Conservation (phyloP, 129 eudicot species). For the Flaveria trinervia region DNA sequence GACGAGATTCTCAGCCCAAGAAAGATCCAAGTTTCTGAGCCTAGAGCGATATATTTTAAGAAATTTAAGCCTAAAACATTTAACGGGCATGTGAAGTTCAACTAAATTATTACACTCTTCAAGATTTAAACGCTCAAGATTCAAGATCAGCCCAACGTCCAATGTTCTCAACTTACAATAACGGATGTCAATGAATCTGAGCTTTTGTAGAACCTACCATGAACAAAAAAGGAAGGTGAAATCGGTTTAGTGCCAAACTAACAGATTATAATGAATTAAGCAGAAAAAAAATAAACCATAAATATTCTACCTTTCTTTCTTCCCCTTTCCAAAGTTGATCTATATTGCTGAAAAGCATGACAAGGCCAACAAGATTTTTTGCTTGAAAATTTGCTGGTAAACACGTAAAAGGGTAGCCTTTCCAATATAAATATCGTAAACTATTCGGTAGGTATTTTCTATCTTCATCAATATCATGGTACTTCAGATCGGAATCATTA, state of each 20-base stretch:
- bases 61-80: too few relatives aligned
- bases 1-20: too few relatives aligned
- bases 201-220: not conserved
- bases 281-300: not conserved
- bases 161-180: not conserved
- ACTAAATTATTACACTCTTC: too few relatives aligned
- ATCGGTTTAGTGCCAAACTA: not conserved
- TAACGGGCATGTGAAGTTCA: too few relatives aligned
- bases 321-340: not conserved
- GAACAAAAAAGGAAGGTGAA: not conserved
- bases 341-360: not conserved
- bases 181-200: not conserved
- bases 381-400: not conserved
- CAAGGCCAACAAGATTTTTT: constrained; percentile 1
- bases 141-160: not conserved
- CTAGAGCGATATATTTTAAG: too few relatives aligned
- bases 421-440: not conserved
- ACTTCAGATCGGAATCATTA: not conserved
- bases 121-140: too few relatives aligned
- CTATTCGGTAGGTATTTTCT: not conserved
- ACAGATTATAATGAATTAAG: not conserved
- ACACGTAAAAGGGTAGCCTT: not conserved
- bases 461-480: not conserved
- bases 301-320: not conserved
- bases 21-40: too few relatives aligned